Conservation (phyloP, 352 stramenopile species). For the Phytophthora macrochlamydospora region DNA sequence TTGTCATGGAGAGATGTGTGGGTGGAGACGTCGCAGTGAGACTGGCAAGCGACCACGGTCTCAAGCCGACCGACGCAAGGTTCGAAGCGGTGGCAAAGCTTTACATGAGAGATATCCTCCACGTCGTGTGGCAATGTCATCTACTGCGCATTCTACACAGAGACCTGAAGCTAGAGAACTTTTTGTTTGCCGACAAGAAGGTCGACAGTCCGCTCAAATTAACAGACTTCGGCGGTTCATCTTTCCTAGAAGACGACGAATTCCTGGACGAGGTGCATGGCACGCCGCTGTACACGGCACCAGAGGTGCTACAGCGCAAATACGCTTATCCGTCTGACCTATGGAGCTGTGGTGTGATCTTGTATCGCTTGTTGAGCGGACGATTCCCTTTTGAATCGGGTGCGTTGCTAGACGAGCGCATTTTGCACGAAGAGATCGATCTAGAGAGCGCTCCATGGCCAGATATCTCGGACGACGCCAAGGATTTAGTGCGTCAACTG, state of each 20-base stretch:
- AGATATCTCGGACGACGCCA: slow-evolving; percentile 59
- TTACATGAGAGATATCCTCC: slow-evolving; percentile 80
- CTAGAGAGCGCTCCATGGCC: slow-evolving; percentile 53
- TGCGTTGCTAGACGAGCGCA: slow-evolving; percentile 65
- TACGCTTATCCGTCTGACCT: slow-evolving; percentile 79
- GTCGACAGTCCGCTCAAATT: slow-evolving; percentile 74
- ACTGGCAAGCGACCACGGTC: slow-evolving; percentile 26
- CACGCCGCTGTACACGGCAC: slow-evolving; percentile 77
- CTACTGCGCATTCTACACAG: slow-evolving; percentile 72
- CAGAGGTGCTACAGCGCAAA: slow-evolving; percentile 62
- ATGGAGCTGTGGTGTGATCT: slow-evolving; percentile 82
- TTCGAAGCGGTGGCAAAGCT: slow-evolving; percentile 52
- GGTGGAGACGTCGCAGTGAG: slow-evolving; percentile 61
- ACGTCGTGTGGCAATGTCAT: slow-evolving; percentile 85
- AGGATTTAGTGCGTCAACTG: slow-evolving; percentile 51
- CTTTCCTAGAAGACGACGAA: slow-evolving; percentile 53
- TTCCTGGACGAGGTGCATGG: slow-evolving; percentile 57
- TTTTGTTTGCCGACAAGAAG: slow-evolving; percentile 67
- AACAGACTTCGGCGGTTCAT: slow-evolving; percentile 77
- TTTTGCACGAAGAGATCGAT: slow-evolving; percentile 64
- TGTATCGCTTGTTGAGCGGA: slow-evolving; percentile 69
- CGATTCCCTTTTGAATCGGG: slow-evolving; percentile 71
- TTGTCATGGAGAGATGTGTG: slow-evolving; percentile 84
- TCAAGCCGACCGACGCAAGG: slow-evolving; percentile 11
- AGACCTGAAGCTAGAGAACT: slow-evolving; percentile 86